phyloP scores from a whole-genome alignment of 805 yeast species.

The Hanseniaspora hatyaiensis region DNA sequence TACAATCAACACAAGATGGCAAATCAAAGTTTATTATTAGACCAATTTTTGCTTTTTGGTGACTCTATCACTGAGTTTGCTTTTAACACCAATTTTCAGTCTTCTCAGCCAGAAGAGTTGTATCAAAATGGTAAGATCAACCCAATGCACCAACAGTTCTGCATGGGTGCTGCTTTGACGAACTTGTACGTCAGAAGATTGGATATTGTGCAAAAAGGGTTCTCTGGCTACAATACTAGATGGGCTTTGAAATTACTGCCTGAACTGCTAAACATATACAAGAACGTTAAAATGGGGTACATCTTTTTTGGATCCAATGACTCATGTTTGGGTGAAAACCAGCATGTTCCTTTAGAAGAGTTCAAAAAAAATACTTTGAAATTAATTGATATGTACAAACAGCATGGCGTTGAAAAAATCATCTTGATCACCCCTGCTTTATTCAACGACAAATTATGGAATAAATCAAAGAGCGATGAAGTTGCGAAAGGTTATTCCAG shows the following conservation, averaged over 20 bases:
- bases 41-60: constrained; percentile 52
- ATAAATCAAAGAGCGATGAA: constrained; percentile 27
- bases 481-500: constrained; percentile 35
- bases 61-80: constrained; percentile 58
- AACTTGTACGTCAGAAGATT: constrained; percentile 46
- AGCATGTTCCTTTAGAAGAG: constrained; percentile 41
- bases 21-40: constrained; percentile 13
- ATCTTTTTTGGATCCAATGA: constrained; percentile 81
- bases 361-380: constrained; percentile 38
- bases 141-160: constrained; percentile 29
- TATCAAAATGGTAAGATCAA: constrained; percentile 8
- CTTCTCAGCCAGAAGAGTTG: constrained; percentile 11
- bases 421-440: constrained; percentile 55
- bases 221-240: constrained; percentile 59
- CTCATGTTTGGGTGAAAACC: constrained; percentile 36
- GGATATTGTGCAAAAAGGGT: constrained; percentile 67
- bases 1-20: too few relatives aligned
- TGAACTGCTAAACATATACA: constrained; percentile 33
- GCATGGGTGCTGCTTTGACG: constrained; percentile 41
- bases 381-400: constrained; percentile 34
- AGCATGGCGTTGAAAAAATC: constrained; percentile 35
- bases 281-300: constrained; percentile 35
- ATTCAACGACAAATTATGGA: constrained; percentile 39
- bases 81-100: constrained; percentile 30
- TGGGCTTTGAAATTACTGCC: constrained; percentile 44